Conservation (phyloP, 192 early-diverging fungal genomes). For the Umbelopsis vinacea region DNA sequence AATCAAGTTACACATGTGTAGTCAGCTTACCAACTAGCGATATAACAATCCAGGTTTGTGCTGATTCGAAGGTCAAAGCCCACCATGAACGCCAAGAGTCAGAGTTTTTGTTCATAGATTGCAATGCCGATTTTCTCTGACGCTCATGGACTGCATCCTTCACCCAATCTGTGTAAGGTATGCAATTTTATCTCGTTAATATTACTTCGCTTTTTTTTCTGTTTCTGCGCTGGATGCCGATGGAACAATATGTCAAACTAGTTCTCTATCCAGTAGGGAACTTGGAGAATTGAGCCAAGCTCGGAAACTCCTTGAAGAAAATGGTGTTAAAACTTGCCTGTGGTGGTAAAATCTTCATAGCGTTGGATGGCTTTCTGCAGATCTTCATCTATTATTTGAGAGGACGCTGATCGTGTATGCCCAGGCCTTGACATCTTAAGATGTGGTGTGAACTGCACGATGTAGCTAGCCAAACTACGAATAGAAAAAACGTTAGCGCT, state of each 20-base stretch:
- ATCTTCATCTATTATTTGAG: constrained; percentile 47
- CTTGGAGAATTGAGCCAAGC: neutral
- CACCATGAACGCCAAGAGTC: constrained; percentile 57
- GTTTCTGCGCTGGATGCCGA: constrained; percentile 8
- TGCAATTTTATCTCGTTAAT: neutral
- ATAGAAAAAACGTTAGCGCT: neutral
- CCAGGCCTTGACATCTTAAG: constrained; percentile 25
- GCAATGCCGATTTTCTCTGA: constrained; percentile 50
- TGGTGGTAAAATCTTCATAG: constrained; percentile 74
- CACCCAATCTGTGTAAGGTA: constrained; percentile 59
- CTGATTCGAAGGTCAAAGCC: constrained; percentile 65
- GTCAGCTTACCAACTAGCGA: constrained; percentile 67
- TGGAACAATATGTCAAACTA: neutral
- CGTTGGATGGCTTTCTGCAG: constrained; percentile 53
- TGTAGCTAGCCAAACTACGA: neutral
- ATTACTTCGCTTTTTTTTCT: neutral
- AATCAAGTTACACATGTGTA: neutral
- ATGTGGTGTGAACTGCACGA: constrained; percentile 4
- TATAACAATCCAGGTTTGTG: constrained; percentile 87
- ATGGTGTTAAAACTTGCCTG: constrained; percentile 43
- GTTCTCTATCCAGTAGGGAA: neutral
- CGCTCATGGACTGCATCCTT: constrained; percentile 67
- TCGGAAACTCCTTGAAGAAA: neutral
- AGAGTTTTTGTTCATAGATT: constrained; percentile 39
- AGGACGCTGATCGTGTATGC: constrained; percentile 24